These are phyloP conservation scores for Cyberlindnera amylophila DNA, from an alignment of 805 yeast genomes.

Conservation along the genomic window DNA sequence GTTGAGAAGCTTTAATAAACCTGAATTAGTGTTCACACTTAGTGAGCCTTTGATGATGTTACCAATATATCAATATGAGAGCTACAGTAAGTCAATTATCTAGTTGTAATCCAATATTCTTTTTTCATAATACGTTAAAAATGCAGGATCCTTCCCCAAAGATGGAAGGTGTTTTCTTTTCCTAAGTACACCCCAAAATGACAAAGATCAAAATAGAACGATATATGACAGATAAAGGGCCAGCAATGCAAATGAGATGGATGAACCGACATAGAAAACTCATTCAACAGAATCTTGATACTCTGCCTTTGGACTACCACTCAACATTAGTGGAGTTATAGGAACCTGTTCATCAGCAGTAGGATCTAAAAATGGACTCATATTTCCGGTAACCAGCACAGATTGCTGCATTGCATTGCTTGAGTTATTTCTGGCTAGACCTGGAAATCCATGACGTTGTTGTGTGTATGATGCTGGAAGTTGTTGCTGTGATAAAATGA, in stretches of 20 bases:
- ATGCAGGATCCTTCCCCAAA: too few species aligned
- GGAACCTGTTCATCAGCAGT: constrained; percentile 19
- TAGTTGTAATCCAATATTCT: too few species aligned
- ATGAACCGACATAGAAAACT: neutral
- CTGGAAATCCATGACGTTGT: constrained; percentile 18
- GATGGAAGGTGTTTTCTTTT: too few species aligned
- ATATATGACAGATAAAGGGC: too few species aligned
- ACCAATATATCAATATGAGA: too few species aligned
- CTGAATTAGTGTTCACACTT: too few species aligned
- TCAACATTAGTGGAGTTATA: constrained; percentile 26
- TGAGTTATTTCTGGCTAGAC: constrained; percentile 13
- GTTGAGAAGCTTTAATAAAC: too few species aligned
- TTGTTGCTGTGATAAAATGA: constrained; percentile 19
- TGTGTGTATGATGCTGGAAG: constrained; percentile 20
- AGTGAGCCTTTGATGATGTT: too few species aligned
- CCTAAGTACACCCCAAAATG: too few species aligned
- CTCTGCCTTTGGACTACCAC: constrained; percentile 1
- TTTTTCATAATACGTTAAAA: neutral
- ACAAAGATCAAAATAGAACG: too few species aligned
- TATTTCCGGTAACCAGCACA: constrained; percentile 8
- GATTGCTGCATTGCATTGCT: neutral
- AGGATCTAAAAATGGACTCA: constrained; percentile 24
- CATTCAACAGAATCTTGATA: constrained; percentile 2
- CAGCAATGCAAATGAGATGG: too few species aligned
- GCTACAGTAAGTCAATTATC: too few species aligned